A percentile compares a stretch with the other conserved stretches of the same genome.
These are phyloP conservation scores for Talaromyces sp. DNA, from an alignment of 2,329 filamentous ascomycete species.

Conservation along the genomic window DNA sequence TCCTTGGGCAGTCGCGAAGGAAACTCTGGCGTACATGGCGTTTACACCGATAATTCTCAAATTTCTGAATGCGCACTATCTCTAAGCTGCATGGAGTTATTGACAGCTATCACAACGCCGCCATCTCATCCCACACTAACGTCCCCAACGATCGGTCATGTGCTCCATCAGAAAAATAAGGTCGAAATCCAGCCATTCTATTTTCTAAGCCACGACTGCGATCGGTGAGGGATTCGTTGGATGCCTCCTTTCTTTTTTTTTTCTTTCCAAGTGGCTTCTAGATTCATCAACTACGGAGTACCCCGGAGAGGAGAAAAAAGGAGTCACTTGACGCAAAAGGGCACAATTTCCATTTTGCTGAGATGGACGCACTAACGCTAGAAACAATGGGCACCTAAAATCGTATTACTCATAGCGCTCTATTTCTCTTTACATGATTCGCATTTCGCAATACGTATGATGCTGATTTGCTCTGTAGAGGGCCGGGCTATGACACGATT, in stretches of 20 bases:
- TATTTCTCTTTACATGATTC: background rate
- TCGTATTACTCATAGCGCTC: background rate
- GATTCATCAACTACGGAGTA: background rate
- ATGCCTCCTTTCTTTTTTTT: background rate
- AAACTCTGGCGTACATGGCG: background rate
- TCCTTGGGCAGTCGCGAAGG: background rate
- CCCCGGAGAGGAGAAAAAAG: background rate
- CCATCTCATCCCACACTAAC: conserved; percentile 10
- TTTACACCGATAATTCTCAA: conserved; percentile 1
- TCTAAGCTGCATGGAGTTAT: conserved; percentile 6
- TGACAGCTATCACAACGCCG: conserved; percentile 3
- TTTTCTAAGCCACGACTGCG: background rate
- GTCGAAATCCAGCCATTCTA: background rate
- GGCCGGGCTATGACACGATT: background rate
- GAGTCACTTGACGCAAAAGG: background rate
- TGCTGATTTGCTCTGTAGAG: background rate
- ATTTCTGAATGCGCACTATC: background rate
- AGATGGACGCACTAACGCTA: background rate
- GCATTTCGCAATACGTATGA: too few species aligned
- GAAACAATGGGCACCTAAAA: background rate
- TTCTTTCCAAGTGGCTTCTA: background rate
- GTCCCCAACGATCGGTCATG: background rate
- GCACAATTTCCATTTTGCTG: background rate
- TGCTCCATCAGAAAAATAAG: background rate
- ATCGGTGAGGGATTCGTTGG: background rate